phyloP scores from a whole-genome alignment of 768 basidiomycete species.

The Mycena galopus region DNA sequence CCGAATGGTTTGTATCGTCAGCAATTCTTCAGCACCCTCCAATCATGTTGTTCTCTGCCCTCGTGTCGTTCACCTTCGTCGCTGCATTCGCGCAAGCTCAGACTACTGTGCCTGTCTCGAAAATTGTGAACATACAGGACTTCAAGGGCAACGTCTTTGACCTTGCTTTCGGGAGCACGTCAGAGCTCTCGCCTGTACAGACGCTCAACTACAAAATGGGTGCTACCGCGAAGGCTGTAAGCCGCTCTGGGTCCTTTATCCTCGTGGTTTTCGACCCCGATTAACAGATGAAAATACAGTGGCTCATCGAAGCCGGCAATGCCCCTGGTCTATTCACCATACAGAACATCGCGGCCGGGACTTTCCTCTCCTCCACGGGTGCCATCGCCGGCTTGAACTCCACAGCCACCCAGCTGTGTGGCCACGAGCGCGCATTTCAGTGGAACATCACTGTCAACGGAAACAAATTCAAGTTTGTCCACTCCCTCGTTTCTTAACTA shows the following conservation, averaged over 20 bases:
- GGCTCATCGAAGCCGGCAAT: neutral
- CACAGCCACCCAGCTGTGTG: neutral
- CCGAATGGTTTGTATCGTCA: neutral
- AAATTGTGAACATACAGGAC: slow-evolving; percentile 7
- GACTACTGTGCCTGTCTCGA: neutral
- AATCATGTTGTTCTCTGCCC: neutral
- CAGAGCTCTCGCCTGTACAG: slow-evolving; percentile 7
- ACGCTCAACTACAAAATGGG: neutral
- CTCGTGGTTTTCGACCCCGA: neutral
- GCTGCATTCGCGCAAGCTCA: neutral
- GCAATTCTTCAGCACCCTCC: neutral
- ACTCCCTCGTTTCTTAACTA: neutral
- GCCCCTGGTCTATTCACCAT: neutral
- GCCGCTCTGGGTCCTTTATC: neutral
- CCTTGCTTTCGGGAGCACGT: slow-evolving; percentile 2
- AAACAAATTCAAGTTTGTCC: neutral
- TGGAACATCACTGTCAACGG: slow-evolving; percentile 1
- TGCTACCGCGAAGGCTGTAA: neutral
- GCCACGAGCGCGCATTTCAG: neutral
- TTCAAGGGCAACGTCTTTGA: slow-evolving; percentile 11
- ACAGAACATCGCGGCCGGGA: neutral
- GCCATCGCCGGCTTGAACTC: neutral
- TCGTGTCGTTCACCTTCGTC: neutral
- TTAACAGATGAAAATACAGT: neutral
- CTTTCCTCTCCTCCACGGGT: neutral